Evolutionary conservation across 2,329 filamentous ascomycete genomes (phyloP).

Genomic region (Emmonsia crescens): DNA sequence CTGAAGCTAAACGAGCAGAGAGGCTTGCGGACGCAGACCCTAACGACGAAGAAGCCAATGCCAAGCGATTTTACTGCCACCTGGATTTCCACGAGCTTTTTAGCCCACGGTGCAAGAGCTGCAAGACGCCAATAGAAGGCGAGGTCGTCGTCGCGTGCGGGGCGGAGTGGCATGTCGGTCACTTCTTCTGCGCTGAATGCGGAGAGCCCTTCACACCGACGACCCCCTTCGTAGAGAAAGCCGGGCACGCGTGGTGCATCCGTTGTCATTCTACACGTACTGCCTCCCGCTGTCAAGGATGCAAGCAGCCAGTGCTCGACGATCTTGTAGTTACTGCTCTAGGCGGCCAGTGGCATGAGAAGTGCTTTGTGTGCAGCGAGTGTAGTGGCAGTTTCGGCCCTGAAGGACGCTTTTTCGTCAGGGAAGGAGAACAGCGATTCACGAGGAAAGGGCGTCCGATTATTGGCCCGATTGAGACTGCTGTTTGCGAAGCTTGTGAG

Average conservation of each 20-base stretch:
- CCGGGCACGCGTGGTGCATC: conserved; percentile 95
- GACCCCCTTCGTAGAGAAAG: conserved; percentile 89
- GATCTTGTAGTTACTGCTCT: conserved; percentile 83
- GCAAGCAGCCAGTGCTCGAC: conserved; percentile 73
- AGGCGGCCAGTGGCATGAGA: conserved; percentile 84
- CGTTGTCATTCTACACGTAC: conserved; percentile 86
- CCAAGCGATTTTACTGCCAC: conserved; percentile 81
- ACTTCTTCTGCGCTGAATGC: conserved; percentile 98
- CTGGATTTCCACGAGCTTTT: conserved; percentile 97
- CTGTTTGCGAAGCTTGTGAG: conserved; percentile 53
- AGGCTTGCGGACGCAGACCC: conserved; percentile 57
- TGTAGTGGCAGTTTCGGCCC: conserved; percentile 48
- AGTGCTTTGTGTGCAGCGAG: conserved; percentile 76
- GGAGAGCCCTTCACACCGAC: conserved; percentile 61
- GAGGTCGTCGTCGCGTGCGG: conserved; percentile 91
- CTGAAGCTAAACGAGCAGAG: conserved; percentile 56
- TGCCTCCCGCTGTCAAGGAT: conserved; percentile 78
- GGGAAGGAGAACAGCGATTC: conserved; percentile 40
- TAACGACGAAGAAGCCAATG: conserved; percentile 50
- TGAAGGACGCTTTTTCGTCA: conserved; percentile 53
- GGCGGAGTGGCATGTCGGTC: conserved; percentile 90
- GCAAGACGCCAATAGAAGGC: conserved; percentile 90
- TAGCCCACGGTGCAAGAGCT: conserved; percentile 86
- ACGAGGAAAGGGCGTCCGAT: conserved; percentile 38
- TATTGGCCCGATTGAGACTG: conserved; percentile 42